phyloP scores from a whole-genome alignment of 2,329 filamentous ascomycete genomes.

The Leptodontidium sp. region DNA sequence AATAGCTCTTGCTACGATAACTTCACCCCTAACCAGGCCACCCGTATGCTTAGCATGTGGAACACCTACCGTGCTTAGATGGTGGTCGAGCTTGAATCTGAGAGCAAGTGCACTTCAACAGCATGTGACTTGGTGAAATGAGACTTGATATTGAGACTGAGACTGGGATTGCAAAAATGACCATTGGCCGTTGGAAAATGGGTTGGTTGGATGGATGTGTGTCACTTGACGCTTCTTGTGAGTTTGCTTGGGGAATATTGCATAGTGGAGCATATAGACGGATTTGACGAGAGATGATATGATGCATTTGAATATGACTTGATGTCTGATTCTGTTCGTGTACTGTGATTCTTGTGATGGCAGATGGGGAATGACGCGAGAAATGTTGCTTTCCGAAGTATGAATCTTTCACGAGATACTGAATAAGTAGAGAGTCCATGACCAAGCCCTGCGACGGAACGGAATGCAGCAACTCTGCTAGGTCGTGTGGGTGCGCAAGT shows the following conservation, averaged over 20 bases:
- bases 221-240: constrained; percentile 12
- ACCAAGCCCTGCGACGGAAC: too few relatives aligned
- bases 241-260: background rate
- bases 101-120: too few relatives aligned
- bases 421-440: too few relatives aligned
- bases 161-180: background rate
- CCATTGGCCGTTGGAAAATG: constrained; percentile 10
- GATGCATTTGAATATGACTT: background rate
- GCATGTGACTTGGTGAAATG: background rate
- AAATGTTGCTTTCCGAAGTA: too few relatives aligned
- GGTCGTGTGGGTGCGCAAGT: background rate
- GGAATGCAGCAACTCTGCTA: too few relatives aligned
- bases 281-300: constrained; percentile 5
- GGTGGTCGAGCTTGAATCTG: background rate
- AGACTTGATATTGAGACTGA: background rate
- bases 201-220: background rate
- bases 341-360: background rate
- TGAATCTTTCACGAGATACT: too few relatives aligned
- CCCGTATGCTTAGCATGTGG: constrained; percentile 35
- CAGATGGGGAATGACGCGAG: background rate
- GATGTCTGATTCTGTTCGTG: background rate
- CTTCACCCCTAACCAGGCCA: constrained; percentile 46
- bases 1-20: constrained; percentile 51
- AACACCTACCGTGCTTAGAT: constrained; percentile 32
- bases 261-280: background rate